Conservation (phyloP, 106 monocot species). For the Xerophyta viscosa region DNA sequence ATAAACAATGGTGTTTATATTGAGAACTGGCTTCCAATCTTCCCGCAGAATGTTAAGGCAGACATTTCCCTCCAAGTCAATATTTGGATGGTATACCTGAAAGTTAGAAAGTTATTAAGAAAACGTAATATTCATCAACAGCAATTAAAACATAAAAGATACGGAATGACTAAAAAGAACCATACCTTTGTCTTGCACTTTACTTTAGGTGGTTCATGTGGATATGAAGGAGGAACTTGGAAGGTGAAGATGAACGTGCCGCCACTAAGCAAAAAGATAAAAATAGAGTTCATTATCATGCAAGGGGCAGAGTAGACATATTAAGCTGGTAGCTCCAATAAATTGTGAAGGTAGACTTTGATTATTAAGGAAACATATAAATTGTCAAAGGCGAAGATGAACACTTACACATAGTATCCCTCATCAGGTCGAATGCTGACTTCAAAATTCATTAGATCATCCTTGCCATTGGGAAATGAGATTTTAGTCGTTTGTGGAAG, state of each 20-base stretch:
- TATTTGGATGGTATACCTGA: slow-evolving; percentile 94
- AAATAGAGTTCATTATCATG: background rate
- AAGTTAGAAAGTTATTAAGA: slow-evolving; percentile 5
- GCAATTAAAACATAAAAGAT: too few species aligned
- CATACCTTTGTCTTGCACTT: slow-evolving; percentile 97
- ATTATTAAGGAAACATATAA: too few species aligned
- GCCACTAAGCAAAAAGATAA: slow-evolving; percentile 36
- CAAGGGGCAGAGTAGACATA: too few species aligned
- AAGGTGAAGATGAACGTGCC: slow-evolving; percentile 77
- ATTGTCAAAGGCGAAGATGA: too few species aligned
- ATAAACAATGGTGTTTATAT: slow-evolving; percentile 87
- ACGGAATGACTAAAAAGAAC: background rate
- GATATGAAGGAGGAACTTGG: slow-evolving; percentile 76
- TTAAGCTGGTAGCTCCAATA: too few species aligned
- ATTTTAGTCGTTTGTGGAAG: slow-evolving; percentile 66
- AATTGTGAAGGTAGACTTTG: too few species aligned
- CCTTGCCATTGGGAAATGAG: slow-evolving; percentile 85
- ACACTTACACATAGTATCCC: slow-evolving; percentile 79
- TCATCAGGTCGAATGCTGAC: slow-evolving; percentile 72
- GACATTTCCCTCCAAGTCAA: slow-evolving; percentile 98
- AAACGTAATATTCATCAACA: too few species aligned
- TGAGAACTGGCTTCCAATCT: slow-evolving; percentile 97
- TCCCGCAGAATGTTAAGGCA: slow-evolving; percentile 95
- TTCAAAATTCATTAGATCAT: slow-evolving; percentile 93
- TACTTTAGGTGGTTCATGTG: slow-evolving; percentile 90